These are phyloP conservation scores for Magnusiomyces suaveolens DNA, from an alignment of 1,139 yeast species.

Conservation along the genomic window DNA sequence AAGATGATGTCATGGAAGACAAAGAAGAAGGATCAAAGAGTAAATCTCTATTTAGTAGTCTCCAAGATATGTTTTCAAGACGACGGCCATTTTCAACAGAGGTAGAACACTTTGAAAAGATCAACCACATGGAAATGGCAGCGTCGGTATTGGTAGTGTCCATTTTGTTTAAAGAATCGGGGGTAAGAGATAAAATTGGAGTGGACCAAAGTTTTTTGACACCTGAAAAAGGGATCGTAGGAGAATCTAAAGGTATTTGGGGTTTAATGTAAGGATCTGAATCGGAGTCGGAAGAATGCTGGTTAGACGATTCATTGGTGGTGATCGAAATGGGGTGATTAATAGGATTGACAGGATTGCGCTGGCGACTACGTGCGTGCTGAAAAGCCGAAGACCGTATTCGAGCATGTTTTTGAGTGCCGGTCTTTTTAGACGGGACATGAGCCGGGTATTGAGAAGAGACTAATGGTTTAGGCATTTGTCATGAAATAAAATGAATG, in stretches of 20 bases:
- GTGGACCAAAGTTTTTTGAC: background rate
- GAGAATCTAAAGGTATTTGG: too few species aligned
- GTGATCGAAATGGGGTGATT: background rate
- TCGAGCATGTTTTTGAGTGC: background rate
- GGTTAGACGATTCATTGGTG: background rate
- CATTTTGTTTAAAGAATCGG: conserved; percentile 25
- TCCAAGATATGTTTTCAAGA: conserved; percentile 50
- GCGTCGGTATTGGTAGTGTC: conserved; percentile 36
- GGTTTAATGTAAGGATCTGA: too few species aligned
- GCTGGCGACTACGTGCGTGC: background rate
- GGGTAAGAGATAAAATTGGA: conserved; percentile 16
- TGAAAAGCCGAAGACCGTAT: background rate
- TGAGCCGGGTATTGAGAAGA: background rate
- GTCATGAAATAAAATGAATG: background rate
- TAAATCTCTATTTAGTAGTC: conserved; percentile 45
- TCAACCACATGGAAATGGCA: conserved; percentile 42
- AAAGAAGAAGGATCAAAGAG: conserved; percentile 16
- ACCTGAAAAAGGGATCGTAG: too few species aligned
- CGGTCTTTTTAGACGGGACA: background rate
- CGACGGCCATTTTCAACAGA: conserved; percentile 46
- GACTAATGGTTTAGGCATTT: conserved; percentile 9
- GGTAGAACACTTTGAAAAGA: conserved; percentile 45
- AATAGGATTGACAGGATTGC: background rate
- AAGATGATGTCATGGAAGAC: background rate
- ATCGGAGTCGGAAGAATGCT: background rate